These are phyloP conservation scores for Neurospora discreta DNA, from an alignment of 495 filamentous ascomycete genomes.

Conservation along the genomic window DNA sequence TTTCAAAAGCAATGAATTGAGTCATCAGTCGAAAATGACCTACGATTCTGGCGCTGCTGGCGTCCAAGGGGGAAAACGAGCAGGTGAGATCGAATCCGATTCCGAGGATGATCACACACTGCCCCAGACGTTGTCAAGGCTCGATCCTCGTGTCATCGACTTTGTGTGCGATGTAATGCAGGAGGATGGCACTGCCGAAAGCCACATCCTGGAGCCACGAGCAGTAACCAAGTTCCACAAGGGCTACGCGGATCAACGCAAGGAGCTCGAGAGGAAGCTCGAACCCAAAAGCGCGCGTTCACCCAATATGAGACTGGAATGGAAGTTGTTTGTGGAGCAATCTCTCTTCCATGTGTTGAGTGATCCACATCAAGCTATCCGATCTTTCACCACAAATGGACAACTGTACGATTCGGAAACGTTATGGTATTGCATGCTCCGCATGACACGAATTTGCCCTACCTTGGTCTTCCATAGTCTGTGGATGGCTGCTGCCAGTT, in stretches of 20 bases:
- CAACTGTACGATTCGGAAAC: slow-evolving; percentile 39
- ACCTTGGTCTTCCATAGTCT: slow-evolving; percentile 61
- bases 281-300: slow-evolving; percentile 7
- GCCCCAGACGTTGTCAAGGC: slow-evolving; percentile 30
- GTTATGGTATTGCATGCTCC: slow-evolving; percentile 41
- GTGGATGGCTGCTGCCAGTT: slow-evolving; percentile 56
- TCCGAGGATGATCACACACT: slow-evolving; percentile 27
- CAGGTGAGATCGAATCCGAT: slow-evolving; percentile 16
- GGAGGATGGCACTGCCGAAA: slow-evolving; percentile 37
- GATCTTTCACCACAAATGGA: slow-evolving; percentile 48
- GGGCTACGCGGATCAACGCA: slow-evolving; percentile 14
- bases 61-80: not conserved
- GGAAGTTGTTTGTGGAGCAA: slow-evolving; percentile 56
- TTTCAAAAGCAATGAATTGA: slow-evolving; percentile 1
- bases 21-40: not conserved
- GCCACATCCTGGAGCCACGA: slow-evolving; percentile 33
- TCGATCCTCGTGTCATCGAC: slow-evolving; percentile 38
- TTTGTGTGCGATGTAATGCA: slow-evolving; percentile 43
- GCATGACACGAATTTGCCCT: slow-evolving; percentile 37
- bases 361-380: slow-evolving; percentile 49
- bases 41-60: slow-evolving; percentile 5
- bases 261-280: slow-evolving; percentile 26
- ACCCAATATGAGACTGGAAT: slow-evolving; percentile 26
- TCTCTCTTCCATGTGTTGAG: slow-evolving; percentile 65
- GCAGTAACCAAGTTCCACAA: slow-evolving; percentile 19